Percentiles rank a stretch among this genome's conserved stretches.
Conservation (phyloP, 305 asterid genomes). For the Solanum hybrid region DNA sequence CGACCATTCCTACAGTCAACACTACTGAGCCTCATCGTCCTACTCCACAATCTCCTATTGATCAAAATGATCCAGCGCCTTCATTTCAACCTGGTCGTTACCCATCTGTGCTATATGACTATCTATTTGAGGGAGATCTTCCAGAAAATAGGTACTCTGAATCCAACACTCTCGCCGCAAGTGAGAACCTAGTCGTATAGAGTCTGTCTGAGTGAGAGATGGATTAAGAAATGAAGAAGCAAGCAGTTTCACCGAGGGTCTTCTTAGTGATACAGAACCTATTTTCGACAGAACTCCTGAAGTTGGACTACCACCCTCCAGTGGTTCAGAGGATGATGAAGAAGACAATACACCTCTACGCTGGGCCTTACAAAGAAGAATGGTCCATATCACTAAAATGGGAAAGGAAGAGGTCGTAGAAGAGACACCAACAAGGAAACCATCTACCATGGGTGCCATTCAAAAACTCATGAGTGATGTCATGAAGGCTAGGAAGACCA, state of each 20-base stretch:
- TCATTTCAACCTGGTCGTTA: neutral
- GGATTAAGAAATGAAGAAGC: neutral
- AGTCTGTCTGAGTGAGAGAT: no score
- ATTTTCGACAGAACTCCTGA: neutral
- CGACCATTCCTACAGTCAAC: neutral
- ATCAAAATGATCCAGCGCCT: neutral
- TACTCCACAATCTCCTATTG: neutral
- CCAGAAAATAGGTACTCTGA: neutral
- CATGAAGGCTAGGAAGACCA: neutral
- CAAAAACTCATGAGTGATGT: neutral
- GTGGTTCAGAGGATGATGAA: neutral
- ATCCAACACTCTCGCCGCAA: neutral
- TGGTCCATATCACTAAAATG: neutral
- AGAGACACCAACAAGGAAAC: neutral
- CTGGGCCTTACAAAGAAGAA: neutral
- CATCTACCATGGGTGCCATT: neutral
- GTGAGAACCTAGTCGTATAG: neutral
- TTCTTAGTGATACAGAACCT: neutral
- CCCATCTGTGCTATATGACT: neutral
- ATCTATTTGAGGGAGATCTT: neutral
- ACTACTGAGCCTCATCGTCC: neutral
- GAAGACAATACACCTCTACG: neutral
- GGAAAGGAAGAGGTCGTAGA: neutral
- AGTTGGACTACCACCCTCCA: neutral
- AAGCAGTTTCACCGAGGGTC: neutral